These are phyloP conservation scores for Acanthamoeba sp. DNA, from an alignment of 208 protist genomes.

Conservation along the genomic window DNA sequence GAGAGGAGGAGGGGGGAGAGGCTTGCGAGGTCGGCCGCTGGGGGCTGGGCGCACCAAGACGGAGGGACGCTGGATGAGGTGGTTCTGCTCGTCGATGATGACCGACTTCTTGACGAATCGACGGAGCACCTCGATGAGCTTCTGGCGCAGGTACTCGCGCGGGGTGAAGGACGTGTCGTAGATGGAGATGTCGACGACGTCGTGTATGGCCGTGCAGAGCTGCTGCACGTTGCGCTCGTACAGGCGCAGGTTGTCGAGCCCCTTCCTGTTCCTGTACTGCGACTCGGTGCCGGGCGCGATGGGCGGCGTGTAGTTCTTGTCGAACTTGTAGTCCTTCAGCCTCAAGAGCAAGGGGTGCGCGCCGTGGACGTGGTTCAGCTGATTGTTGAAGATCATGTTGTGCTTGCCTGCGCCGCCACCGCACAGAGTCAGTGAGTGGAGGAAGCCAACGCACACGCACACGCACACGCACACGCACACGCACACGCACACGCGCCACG, in stretches of 20 bases:
- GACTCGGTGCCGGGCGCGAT: conserved; percentile 27
- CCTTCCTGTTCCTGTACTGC: conserved; percentile 42
- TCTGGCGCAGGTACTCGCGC: conserved; percentile 29
- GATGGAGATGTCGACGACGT: not conserved
- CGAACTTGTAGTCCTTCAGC: conserved; percentile 68
- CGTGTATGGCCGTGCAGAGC: conserved; percentile 49
- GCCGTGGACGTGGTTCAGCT: conserved; percentile 44
- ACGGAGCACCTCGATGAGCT: conserved; percentile 32
- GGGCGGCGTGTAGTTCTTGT: conserved; percentile 54
- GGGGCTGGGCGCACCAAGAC: not conserved
- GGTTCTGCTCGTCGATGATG: conserved; percentile 22
- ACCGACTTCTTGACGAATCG: conserved; percentile 41
- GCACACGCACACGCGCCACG: not conserved
- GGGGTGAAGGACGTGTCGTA: conserved; percentile 12
- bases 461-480: no score
- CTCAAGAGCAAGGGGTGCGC: not conserved
- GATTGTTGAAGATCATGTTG: conserved; percentile 20
- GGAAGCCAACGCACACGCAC: not conserved
- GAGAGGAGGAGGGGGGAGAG: not conserved
- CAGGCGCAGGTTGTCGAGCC: conserved; percentile 54
- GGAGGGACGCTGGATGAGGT: conserved; percentile 59
- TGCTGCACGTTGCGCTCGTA: conserved; percentile 66
- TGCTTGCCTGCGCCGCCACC: conserved; percentile 3
- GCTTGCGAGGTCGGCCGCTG: no score
- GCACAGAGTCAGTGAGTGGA: not conserved